These are phyloP conservation scores for Fusarium sp. DNA, from an alignment of 2,329 filamentous ascomycete genomes.

Conservation along the genomic window DNA sequence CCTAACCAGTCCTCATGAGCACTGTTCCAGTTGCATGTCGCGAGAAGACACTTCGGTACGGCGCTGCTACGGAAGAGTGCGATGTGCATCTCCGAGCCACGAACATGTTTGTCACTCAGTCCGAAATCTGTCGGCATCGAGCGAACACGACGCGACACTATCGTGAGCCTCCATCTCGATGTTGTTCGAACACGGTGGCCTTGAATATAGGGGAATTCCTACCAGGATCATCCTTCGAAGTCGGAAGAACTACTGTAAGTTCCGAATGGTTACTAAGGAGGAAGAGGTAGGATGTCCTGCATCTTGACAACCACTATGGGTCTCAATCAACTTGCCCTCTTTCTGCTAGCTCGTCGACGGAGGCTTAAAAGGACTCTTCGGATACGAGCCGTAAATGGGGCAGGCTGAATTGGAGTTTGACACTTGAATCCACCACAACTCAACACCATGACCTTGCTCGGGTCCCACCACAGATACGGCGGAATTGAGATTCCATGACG, in stretches of 20 bases:
- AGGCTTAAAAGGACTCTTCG: conserved; percentile 13
- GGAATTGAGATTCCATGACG: conserved; percentile 32
- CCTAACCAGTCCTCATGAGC: neutral
- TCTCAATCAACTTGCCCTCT: conserved; percentile 10
- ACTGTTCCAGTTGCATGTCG: neutral
- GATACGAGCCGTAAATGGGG: conserved; percentile 32
- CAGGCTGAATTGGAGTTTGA: conserved; percentile 30
- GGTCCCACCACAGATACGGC: conserved; percentile 21
- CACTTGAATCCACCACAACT: conserved; percentile 20
- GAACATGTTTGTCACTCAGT: neutral
- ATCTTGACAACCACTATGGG: conserved; percentile 10
- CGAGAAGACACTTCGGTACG: neutral
- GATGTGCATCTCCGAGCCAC: neutral
- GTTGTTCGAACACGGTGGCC: conserved; percentile 24
- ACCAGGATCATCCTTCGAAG: conserved; percentile 14
- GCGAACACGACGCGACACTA: neutral
- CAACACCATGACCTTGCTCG: conserved; percentile 26
- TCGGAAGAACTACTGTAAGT: conserved; percentile 4
- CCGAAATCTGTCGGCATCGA: neutral
- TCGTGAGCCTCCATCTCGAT: conserved; percentile 9
- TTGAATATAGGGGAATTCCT: neutral
- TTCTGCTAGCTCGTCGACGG: conserved; percentile 3
- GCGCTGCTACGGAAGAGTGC: neutral
- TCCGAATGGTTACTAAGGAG: conserved; percentile 21
- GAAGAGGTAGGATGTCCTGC: neutral